Percentiles rank a stretch among this genome's conserved stretches.
Conservation (phyloP, 148 eudicot genomes). For the Arctostaphylos glauca region DNA sequence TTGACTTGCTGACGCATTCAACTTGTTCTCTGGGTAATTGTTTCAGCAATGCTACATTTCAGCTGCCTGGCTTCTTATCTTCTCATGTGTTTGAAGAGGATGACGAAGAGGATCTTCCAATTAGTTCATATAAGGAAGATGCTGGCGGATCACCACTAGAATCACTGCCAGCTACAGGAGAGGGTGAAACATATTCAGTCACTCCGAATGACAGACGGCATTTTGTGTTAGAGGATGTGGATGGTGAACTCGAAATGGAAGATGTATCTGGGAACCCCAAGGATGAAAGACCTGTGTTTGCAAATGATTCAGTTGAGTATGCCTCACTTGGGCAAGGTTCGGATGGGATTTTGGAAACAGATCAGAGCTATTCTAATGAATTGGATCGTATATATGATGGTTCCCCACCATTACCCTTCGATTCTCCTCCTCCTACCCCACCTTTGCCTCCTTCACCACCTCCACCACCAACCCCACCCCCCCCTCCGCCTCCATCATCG, state of each 20-base stretch:
- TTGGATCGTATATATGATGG: slow-evolving; percentile 42
- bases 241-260: slow-evolving; percentile 98
- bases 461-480: slow-evolving; percentile 50
- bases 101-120: slow-evolving; percentile 53
- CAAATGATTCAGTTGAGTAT: slow-evolving; percentile 25
- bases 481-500: slow-evolving; percentile 37
- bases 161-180: slow-evolving; percentile 28
- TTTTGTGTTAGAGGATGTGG: slow-evolving; percentile 86
- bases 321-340: slow-evolving; percentile 26
- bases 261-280: slow-evolving; percentile 67
- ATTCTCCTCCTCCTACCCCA: slow-evolving; percentile 77
- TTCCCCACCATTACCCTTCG: slow-evolving; percentile 75
- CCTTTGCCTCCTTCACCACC: slow-evolving; percentile 83
- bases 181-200: slow-evolving; percentile 29
- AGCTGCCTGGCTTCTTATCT: slow-evolving; percentile 74
- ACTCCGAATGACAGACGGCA: slow-evolving; percentile 76
- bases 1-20: slow-evolving; percentile 11
- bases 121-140: slow-evolving; percentile 31
- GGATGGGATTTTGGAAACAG: slow-evolving; percentile 28
- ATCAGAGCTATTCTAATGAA: slow-evolving; percentile 24
- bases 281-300: slow-evolving; percentile 43
- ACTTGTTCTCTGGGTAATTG: slow-evolving; percentile 20
- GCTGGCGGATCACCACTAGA: slow-evolving; percentile 40
- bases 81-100: slow-evolving; percentile 71
- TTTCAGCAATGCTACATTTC: slow-evolving; percentile 82